phyloP scores from a whole-genome alignment of 805 yeast species.

The Priceomyces medius region DNA sequence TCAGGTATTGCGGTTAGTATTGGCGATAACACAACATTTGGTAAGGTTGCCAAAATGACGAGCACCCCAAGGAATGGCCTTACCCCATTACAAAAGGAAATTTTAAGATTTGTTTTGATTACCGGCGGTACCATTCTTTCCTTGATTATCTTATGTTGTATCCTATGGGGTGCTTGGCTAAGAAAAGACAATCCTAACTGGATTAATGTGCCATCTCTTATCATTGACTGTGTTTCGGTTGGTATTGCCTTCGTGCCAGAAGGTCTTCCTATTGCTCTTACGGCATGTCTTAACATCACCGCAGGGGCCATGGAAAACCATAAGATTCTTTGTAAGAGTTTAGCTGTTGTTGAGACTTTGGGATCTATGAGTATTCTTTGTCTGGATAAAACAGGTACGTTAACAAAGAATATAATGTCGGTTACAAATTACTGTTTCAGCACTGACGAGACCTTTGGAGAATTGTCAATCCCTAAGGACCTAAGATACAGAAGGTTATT shows the following conservation, averaged over 20 bases:
- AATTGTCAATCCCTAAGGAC: background rate
- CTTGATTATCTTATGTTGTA: constrained; percentile 28
- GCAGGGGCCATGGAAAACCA: constrained; percentile 46
- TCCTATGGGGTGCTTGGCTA: constrained; percentile 47
- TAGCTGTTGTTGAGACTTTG: constrained; percentile 53
- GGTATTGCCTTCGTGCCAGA: constrained; percentile 49
- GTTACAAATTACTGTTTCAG: constrained; percentile 29
- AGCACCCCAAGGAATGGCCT: constrained; percentile 37
- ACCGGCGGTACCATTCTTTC: constrained; percentile 22
- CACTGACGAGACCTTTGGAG: constrained; percentile 6
- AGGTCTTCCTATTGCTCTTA: constrained; percentile 52
- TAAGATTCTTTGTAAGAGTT: constrained; percentile 45
- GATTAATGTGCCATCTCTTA: constrained; percentile 41
- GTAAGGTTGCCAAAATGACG: constrained; percentile 42
- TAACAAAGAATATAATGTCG: constrained; percentile 51
- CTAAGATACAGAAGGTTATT: constrained; percentile 7
- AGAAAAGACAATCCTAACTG: constrained; percentile 36
- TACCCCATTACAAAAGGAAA: constrained; percentile 44
- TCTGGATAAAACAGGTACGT: constrained; percentile 45
- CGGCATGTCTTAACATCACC: constrained; percentile 48
- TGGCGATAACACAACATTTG: constrained; percentile 47
- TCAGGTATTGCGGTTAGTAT: constrained; percentile 43
- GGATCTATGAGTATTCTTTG: constrained; percentile 52
- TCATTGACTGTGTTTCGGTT: constrained; percentile 44
- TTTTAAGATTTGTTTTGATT: constrained; percentile 33